Evolutionary conservation across 371 early-diverging fungal genomes (phyloP).

Genomic region (Mortierella sp.): DNA sequence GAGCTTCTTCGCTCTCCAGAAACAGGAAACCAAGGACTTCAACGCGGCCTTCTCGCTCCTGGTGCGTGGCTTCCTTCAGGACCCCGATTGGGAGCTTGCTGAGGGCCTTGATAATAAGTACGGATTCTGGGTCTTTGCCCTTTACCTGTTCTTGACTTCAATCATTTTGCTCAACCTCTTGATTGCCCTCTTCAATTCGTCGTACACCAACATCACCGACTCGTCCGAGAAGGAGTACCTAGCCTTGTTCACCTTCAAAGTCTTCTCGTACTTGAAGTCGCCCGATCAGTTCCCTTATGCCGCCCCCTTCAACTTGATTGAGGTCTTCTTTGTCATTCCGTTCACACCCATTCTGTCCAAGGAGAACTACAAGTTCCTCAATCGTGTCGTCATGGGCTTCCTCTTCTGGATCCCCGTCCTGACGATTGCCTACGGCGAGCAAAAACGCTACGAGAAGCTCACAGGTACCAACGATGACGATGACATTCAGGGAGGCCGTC

Average conservation of each 20-base stretch:
- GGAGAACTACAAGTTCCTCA: conserved; percentile 25
- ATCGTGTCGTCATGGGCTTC: conserved; percentile 32
- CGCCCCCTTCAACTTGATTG: conserved; percentile 59
- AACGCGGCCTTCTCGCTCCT: conserved; percentile 30
- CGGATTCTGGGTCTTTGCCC: conserved; percentile 52
- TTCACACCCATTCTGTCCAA: conserved; percentile 29
- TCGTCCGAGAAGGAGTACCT: conserved; percentile 58
- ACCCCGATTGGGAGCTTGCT: conserved; percentile 58
- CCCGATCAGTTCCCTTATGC: conserved; percentile 56
- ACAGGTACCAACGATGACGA: conserved; percentile 29
- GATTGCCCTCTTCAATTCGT: conserved; percentile 59
- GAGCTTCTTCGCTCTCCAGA: conserved; percentile 47
- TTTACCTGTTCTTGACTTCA: conserved; percentile 58
- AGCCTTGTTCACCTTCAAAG: conserved; percentile 58
- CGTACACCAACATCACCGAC: conserved; percentile 59
- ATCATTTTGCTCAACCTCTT: conserved; percentile 59
- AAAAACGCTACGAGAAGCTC: conserved; percentile 35
- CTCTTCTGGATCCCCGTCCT: conserved; percentile 45
- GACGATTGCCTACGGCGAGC: conserved; percentile 30
- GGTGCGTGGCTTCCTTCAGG: conserved; percentile 56
- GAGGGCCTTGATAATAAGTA: conserved; percentile 11
- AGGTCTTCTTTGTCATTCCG: conserved; percentile 50
- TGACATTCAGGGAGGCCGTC: conserved; percentile 42
- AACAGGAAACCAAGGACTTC: conserved; percentile 27
- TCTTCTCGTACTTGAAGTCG: conserved; percentile 57